These are phyloP conservation scores for Cajanus cajan DNA, from an alignment of 306 rosid species.

Conservation along the genomic window DNA sequence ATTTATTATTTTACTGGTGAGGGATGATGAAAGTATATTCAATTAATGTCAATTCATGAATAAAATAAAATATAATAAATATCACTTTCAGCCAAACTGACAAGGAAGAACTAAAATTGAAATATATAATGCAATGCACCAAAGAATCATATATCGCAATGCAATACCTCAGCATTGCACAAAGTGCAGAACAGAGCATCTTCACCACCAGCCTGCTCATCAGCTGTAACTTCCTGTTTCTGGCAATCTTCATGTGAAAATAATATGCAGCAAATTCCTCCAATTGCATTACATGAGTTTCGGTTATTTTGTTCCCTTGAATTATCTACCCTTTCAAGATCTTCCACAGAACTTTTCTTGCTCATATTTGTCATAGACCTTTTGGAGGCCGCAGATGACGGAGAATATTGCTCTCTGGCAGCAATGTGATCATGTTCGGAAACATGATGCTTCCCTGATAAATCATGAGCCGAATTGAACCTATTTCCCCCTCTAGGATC, in stretches of 20 bases:
- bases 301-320: conserved; percentile 40
- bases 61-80: not conserved
- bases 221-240: conserved; percentile 63
- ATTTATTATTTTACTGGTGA: conserved; percentile 5
- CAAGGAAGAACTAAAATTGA: conserved; percentile 14
- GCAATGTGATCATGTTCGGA: conserved; percentile 57
- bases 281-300: conserved; percentile 46
- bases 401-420: conserved; percentile 55
- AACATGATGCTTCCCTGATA: conserved; percentile 54
- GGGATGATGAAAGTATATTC: not conserved
- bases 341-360: conserved; percentile 84
- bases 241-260: conserved; percentile 89
- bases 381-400: conserved; percentile 67
- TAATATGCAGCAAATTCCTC: conserved; percentile 69
- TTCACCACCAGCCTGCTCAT: conserved; percentile 67
- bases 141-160: conserved; percentile 22
- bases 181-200: conserved; percentile 96
- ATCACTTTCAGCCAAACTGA: conserved; percentile 2
- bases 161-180: conserved; percentile 93
- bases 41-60: not conserved
- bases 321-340: conserved; percentile 51
- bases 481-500: conserved; percentile 45
- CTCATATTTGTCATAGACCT: conserved; percentile 73
- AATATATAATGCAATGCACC: conserved; percentile 6
- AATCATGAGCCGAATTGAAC: conserved; percentile 43